Percentiles rank a stretch among this genome's conserved stretches.
Conservation (phyloP, 2,329 filamentous ascomycete species). For the Clonostachys rosea region DNA sequence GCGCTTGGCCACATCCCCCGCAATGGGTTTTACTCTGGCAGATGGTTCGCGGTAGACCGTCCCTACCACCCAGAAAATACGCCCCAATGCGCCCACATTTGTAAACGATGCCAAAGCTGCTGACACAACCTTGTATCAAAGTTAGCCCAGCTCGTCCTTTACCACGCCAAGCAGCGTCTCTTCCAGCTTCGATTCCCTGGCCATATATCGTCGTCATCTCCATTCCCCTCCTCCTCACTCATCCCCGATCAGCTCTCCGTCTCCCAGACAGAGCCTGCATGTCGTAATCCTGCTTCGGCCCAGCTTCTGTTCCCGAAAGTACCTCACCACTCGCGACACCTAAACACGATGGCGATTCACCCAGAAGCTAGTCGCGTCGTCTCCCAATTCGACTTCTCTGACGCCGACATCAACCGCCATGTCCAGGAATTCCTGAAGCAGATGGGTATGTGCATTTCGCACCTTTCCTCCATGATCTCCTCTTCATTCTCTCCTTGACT, state of each 20-base stretch:
- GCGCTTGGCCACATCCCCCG: too few species aligned
- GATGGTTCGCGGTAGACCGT: too few species aligned
- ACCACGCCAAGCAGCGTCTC: slow-evolving; percentile 38
- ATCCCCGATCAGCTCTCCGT: slow-evolving; percentile 15
- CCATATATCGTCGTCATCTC: slow-evolving; percentile 9
- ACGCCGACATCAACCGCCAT: slow-evolving; percentile 72
- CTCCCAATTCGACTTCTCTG: slow-evolving; percentile 78
- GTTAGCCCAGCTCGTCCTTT: slow-evolving; percentile 45
- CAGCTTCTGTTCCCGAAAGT: slow-evolving; percentile 42
- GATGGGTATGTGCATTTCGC: slow-evolving; percentile 53
- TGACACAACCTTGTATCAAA: too few species aligned
- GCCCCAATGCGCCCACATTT: too few species aligned
- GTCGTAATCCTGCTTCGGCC: too few species aligned
- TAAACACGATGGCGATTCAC: slow-evolving; percentile 53
- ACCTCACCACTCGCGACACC: slow-evolving; percentile 47
- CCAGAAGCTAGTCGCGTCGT: slow-evolving; percentile 77
- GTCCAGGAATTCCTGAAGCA: slow-evolving; percentile 83
- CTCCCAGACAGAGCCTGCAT: slow-evolving; percentile 47
- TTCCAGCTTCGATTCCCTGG: slow-evolving; percentile 7
- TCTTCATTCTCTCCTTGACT: too few species aligned
- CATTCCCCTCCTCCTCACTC: slow-evolving; percentile 5
- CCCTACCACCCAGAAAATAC: too few species aligned
- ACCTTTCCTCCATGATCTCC: not conserved
- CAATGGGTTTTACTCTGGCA: too few species aligned
- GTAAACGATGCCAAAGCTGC: too few species aligned